Percentiles rank a stretch among this genome's conserved stretches.
Conservation (phyloP, 345 rosid genomes). For the Xanthoceras sorbifolium region DNA sequence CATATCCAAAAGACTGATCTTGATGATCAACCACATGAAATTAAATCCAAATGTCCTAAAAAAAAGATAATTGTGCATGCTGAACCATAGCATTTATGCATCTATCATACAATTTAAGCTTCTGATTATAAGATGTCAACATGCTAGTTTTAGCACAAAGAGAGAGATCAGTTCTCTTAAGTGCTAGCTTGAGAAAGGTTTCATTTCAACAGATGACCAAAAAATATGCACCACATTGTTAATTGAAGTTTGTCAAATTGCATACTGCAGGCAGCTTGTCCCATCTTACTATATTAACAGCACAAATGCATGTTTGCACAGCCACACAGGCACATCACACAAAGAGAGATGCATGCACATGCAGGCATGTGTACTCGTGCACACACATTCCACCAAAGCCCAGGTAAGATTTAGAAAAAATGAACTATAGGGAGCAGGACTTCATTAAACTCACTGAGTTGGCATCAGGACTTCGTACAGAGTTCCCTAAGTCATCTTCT, state of each 20-base stretch:
- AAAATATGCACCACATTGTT: background rate
- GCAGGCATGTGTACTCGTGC: slow-evolving; percentile 3
- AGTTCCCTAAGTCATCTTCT: slow-evolving; percentile 52
- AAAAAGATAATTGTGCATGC: background rate
- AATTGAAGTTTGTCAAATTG: background rate
- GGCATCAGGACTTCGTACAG: slow-evolving; percentile 51
- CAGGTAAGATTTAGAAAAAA: background rate
- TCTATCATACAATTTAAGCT: background rate
- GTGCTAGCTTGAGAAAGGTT: background rate
- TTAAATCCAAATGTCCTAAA: background rate
- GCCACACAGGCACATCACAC: background rate
- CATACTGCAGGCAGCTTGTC: background rate
- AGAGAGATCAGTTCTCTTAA: background rate
- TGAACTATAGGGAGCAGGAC: background rate
- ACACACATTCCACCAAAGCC: slow-evolving; percentile 5
- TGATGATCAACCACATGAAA: background rate
- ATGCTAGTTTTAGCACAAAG: background rate
- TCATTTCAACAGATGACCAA: background rate
- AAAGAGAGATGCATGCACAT: background rate
- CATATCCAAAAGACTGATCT: background rate
- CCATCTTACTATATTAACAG: background rate
- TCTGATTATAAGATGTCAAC: background rate
- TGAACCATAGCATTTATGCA: background rate
- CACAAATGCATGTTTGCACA: background rate
- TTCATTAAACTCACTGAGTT: slow-evolving; percentile 56